phyloP scores from a whole-genome alignment of 2,329 filamentous ascomycete species.

The Onygena corvina region DNA sequence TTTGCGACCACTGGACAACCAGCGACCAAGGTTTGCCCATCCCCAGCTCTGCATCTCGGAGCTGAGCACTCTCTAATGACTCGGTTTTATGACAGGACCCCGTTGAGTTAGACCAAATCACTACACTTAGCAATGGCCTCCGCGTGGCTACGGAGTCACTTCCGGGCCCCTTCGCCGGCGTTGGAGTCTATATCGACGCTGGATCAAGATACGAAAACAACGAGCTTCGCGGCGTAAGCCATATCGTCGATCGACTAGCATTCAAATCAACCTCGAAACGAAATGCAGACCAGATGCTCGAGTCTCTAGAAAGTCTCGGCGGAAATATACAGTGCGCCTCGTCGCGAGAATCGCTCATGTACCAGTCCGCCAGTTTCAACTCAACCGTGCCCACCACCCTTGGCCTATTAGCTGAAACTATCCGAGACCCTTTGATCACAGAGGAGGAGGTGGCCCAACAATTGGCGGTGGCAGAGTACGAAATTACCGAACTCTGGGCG shows the following conservation, averaged over 20 bases:
- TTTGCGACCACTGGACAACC: constrained; percentile 27
- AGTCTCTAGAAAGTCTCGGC: constrained; percentile 73
- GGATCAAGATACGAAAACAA: constrained; percentile 88
- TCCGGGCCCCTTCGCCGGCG: constrained; percentile 84
- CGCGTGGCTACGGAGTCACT: constrained; percentile 90
- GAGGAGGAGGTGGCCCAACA: constrained; percentile 79
- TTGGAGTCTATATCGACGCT: constrained; percentile 91
- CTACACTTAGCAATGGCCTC: constrained; percentile 79
- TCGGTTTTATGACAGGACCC: constrained; percentile 49
- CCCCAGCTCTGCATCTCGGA: neutral
- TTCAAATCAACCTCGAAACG: constrained; percentile 74
- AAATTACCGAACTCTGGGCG: constrained; percentile 94
- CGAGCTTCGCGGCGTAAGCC: constrained; percentile 74
- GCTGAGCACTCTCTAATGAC: neutral
- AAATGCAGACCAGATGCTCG: constrained; percentile 71
- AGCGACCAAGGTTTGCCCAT: constrained; percentile 24
- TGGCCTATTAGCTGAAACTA: constrained; percentile 80
- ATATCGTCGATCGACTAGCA: constrained; percentile 88
- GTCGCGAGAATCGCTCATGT: constrained; percentile 93
- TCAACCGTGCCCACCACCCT: constrained; percentile 72
- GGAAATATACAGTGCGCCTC: constrained; percentile 97
- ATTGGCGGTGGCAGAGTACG: constrained; percentile 82
- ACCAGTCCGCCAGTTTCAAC: constrained; percentile 97
- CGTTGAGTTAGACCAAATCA: constrained; percentile 74
- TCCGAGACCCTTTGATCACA: constrained; percentile 71